A percentile compares a stretch with the other conserved stretches of the same genome.
These are phyloP conservation scores for Xylariaceae sp. DNA, from an alignment of 2,329 filamentous ascomycete genomes.

Conservation along the genomic window DNA sequence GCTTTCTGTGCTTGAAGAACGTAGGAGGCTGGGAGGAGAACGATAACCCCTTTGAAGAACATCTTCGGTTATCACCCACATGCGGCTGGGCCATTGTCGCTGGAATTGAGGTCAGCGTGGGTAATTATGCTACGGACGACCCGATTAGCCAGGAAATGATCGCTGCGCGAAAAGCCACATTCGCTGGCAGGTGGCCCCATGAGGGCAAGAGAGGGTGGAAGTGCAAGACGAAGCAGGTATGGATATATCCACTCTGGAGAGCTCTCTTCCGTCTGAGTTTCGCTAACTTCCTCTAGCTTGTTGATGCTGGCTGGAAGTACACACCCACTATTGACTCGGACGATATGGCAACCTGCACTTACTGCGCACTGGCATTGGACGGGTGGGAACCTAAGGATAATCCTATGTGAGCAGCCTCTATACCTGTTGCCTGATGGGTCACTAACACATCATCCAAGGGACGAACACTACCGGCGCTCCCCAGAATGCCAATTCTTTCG, in stretches of 20 bases:
- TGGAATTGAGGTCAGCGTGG: constrained; percentile 56
- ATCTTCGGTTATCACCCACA: constrained; percentile 73
- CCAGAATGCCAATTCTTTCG: constrained; percentile 80
- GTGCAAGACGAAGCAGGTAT: constrained; percentile 82
- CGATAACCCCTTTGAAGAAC: constrained; percentile 80
- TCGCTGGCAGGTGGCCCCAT: constrained; percentile 82
- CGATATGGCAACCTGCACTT: constrained; percentile 86
- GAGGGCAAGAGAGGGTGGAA: constrained; percentile 85
- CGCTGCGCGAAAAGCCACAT: constrained; percentile 77
- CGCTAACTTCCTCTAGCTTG: constrained; percentile 54
- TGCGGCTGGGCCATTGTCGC: constrained; percentile 84
- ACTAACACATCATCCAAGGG: constrained; percentile 41
- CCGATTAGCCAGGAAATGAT: constrained; percentile 68
- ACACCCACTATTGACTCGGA: constrained; percentile 78
- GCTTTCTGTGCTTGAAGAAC: constrained; percentile 79
- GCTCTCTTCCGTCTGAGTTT: background rate
- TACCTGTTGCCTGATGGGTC: background rate
- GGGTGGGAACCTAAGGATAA: constrained; percentile 94
- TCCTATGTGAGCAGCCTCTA: constrained; percentile 59
- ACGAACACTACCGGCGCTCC: constrained; percentile 79
- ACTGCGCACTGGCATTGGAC: constrained; percentile 85
- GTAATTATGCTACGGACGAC: constrained; percentile 64
- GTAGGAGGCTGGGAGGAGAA: constrained; percentile 89
- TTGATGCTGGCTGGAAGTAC: constrained; percentile 90
- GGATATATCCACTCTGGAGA: constrained; percentile 6